These are phyloP conservation scores for Xylaria sp. DNA, from an alignment of 2,329 filamentous ascomycete genomes.

Conservation along the genomic window DNA sequence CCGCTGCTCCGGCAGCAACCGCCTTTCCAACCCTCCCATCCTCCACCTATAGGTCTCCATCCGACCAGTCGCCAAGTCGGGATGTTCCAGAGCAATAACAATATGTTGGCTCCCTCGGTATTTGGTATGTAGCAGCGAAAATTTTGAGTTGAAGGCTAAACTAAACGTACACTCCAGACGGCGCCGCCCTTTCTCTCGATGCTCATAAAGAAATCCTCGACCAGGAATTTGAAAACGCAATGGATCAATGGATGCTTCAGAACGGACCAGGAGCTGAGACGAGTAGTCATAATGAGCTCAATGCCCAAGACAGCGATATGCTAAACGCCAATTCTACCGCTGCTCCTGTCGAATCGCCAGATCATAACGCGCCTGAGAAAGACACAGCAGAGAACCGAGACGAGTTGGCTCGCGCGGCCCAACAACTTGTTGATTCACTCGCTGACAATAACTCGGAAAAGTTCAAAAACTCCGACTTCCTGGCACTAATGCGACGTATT, in stretches of 20 bases:
- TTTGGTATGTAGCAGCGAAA: slow-evolving; percentile 20
- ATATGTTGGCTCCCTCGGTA: background rate
- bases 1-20: background rate
- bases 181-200: background rate
- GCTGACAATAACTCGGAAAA: slow-evolving; percentile 76
- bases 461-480: slow-evolving; percentile 81
- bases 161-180: slow-evolving; percentile 19
- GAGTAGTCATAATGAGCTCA: background rate
- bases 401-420: slow-evolving; percentile 78
- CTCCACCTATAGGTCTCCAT: slow-evolving; percentile 62
- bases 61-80: slow-evolving; percentile 35
- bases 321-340: background rate
- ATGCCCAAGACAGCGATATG: slow-evolving; percentile 31
- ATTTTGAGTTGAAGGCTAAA: background rate
- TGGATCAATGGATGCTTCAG: slow-evolving; percentile 42
- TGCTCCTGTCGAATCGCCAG: slow-evolving; percentile 4
- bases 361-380: slow-evolving; percentile 14
- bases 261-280: slow-evolving; percentile 33
- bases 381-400: slow-evolving; percentile 49
- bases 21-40: slow-evolving; percentile 6
- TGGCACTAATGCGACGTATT: slow-evolving; percentile 80
- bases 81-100: background rate
- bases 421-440: slow-evolving; percentile 75
- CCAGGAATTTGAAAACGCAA: slow-evolving; percentile 38
- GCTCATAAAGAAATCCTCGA: slow-evolving; percentile 32